Base-by-base conservation (phyloP, 495 filamentous ascomycete species). In the Saxophila tyrrhenica region DNA sequence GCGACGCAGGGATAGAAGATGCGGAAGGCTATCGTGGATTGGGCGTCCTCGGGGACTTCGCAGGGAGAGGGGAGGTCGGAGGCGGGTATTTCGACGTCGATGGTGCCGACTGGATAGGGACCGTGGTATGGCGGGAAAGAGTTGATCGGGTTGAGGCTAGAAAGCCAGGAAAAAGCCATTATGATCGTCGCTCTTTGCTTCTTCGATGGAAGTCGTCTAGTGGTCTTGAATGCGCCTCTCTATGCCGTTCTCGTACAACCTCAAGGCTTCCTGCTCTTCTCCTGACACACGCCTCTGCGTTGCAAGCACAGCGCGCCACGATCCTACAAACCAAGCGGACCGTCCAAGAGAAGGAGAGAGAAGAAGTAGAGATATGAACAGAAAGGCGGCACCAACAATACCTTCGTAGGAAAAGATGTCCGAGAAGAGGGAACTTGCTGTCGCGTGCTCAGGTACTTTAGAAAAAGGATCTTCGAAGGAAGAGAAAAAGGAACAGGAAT, bases 11-110 rank as follows among this genome's bases (percentile, higher is more conserved):
- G 86, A 62, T 91, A 89, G 71, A 84, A 91, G 32, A 88, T 72
- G 21, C 85, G 74, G 67, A 86, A 90, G 47, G 80, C 80, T 39
- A 89, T 68, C 5, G 86, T 91, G 15, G 78, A 66, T 25, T 85
- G 72, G 10, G 67, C 64, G 23, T 71, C 64, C 2, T 78, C 71
- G 3, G 81, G 80, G 1, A 72, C 60, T 67, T 62, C 70, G 24
- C 68, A 70, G 0, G 78, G 74, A 0, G 74, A 70, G 2, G 73
- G 67, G 13, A 89, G 70, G 17, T 83, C 74, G 2, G 74, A 63
- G 20, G 80, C 72, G 42, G 86, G 81, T 25, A 90, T 75, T 68
- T 91, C 86, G 52, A 88, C 69, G 58, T 89, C 86, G 45, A 82
- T 68, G 2, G 83, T 81, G 52, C 87, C 87, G 39, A 90, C 86